Percentiles rank a stretch among this genome's conserved stretches.
phyloP scores from a whole-genome alignment of 805 yeast genomes.

The Schizosaccharomyces japonicus region DNA sequence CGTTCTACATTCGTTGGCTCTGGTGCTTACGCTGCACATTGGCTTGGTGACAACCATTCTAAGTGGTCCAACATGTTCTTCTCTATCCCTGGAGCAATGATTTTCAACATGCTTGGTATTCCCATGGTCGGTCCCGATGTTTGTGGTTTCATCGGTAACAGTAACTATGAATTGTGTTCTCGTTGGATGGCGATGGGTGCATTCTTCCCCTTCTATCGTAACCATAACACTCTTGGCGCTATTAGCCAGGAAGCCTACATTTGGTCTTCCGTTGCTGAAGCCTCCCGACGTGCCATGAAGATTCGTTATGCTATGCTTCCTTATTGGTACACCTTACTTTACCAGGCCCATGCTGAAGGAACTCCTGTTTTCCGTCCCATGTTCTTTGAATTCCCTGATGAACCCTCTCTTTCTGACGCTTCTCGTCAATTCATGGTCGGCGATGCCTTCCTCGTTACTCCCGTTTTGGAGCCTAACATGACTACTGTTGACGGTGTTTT shows the following conservation, averaged over 20 bases:
- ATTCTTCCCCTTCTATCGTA: conserved; percentile 18
- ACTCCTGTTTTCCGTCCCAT: conserved; percentile 42
- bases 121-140: conserved; percentile 7
- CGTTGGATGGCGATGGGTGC: conserved; percentile 18
- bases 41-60: conserved; percentile 74
- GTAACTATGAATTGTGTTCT: conserved; percentile 15
- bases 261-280: conserved; percentile 16
- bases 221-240: conserved; percentile 15
- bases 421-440: conserved; percentile 57
- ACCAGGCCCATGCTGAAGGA: conserved; percentile 29
- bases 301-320: conserved; percentile 33
- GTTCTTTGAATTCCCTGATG: conserved; percentile 30
- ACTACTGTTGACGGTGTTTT: conserved; percentile 19
- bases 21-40: conserved; percentile 57
- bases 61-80: conserved; percentile 49
- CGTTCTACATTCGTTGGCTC: conserved; percentile 58
- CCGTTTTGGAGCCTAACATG: conserved; percentile 32
- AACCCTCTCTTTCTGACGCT: conserved; percentile 19
- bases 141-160: conserved; percentile 7
- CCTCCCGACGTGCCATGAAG: conserved; percentile 14
- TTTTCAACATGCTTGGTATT: conserved; percentile 13
- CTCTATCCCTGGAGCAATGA: conserved; percentile 57
- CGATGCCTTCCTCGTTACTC: conserved; percentile 31
- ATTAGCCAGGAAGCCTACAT: conserved; percentile 16
- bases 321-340: conserved; percentile 39